Conservation (phyloP, 495 filamentous ascomycete species). For the Penicillium pancosmium region DNA sequence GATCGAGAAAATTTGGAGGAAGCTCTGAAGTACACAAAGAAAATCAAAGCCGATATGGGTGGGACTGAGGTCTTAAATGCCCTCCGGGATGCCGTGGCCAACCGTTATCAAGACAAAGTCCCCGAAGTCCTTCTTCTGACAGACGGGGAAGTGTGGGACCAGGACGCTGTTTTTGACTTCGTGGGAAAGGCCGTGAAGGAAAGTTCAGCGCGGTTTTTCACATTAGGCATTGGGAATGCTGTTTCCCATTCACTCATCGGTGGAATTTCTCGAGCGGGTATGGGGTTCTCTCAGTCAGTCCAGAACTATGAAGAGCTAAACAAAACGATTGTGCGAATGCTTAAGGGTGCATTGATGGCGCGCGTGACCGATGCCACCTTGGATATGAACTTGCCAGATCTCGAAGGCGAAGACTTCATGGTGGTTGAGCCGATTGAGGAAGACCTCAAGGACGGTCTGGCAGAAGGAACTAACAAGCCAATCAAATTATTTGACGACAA, state of each 20-base stretch:
- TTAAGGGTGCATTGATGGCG: slow-evolving; percentile 18
- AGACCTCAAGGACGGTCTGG: too few relatives aligned
- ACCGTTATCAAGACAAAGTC: slow-evolving; percentile 6
- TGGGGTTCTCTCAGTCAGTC: slow-evolving; percentile 18
- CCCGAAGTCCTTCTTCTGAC: slow-evolving; percentile 15
- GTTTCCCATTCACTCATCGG: slow-evolving; percentile 18
- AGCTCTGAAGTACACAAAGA: slow-evolving; percentile 54
- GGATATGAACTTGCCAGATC: slow-evolving; percentile 8
- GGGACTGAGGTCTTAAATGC: slow-evolving; percentile 11
- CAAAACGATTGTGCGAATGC: slow-evolving; percentile 13
- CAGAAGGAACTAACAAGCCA: too few relatives aligned
- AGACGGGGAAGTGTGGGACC: slow-evolving; percentile 10
- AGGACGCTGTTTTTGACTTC: slow-evolving; percentile 1
- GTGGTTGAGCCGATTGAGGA: neutral
- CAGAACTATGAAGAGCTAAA: slow-evolving; percentile 15
- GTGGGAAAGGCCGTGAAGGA: slow-evolving; percentile 1
- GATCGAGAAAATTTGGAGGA: slow-evolving; percentile 49
- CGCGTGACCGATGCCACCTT: slow-evolving; percentile 10
- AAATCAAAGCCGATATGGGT: slow-evolving; percentile 39
- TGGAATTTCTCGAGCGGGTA: slow-evolving; percentile 17
- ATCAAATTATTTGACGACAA: too few relatives aligned
- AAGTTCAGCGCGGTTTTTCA: slow-evolving; percentile 11
- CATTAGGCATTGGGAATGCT: slow-evolving; percentile 14
- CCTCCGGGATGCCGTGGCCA: neutral
- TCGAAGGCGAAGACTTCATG: slow-evolving; percentile 5